Evolutionary conservation across 228 moss, liverwort and hornwort species (phyloP).

Genomic region (Sphagnum fallax): DNA sequence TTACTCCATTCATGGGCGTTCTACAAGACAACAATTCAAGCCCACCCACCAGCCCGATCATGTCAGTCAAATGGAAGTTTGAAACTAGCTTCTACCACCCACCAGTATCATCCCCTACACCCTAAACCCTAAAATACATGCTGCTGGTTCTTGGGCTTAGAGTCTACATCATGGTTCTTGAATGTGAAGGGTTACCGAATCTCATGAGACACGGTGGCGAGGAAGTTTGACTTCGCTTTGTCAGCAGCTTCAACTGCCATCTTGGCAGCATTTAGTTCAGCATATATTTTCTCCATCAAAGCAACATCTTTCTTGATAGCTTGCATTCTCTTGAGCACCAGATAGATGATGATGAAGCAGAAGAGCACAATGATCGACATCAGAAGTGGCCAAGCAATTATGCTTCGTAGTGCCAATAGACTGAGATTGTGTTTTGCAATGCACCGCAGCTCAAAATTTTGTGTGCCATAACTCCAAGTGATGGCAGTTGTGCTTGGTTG

Average conservation of each 20-base stretch:
- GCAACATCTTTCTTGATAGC: constrained; percentile 53
- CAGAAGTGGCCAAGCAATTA: constrained; percentile 85
- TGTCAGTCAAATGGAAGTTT: not conserved
- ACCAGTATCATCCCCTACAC: no score
- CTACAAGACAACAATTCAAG: constrained; percentile 28
- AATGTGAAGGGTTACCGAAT: constrained; percentile 37
- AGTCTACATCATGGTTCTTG: no score
- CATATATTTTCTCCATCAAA: constrained; percentile 76
- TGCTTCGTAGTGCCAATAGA: constrained; percentile 31
- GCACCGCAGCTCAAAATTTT: constrained; percentile 61
- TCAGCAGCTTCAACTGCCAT: constrained; percentile 79
- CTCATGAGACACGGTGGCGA: constrained; percentile 92
- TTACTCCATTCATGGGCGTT: constrained; percentile 94
- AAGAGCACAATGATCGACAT: constrained; percentile 65
- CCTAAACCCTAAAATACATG: no score
- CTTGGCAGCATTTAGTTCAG: constrained; percentile 69
- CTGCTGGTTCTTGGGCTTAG: not conserved
- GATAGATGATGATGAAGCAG: constrained; percentile 48
- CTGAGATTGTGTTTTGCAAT: constrained; percentile 33
- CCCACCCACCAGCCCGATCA: not conserved
- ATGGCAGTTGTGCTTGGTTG: constrained; percentile 17
- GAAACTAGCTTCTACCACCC: not conserved
- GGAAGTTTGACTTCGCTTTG: constrained; percentile 73
- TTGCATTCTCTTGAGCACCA: constrained; percentile 66
- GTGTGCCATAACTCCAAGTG: constrained; percentile 54